Conservation (phyloP, 106 monocot genomes). For the Allium fistulosum region DNA sequence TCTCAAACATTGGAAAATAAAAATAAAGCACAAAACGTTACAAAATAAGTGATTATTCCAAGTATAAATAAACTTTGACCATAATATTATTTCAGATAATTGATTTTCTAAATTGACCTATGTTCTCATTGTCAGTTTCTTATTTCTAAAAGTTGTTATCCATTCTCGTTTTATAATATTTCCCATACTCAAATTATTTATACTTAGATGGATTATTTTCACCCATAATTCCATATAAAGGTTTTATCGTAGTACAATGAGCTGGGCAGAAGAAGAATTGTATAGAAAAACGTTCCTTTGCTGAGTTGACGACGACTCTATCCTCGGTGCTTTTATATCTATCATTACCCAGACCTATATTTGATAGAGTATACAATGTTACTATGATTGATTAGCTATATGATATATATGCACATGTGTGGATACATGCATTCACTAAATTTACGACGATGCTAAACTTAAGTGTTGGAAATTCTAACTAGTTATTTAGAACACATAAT, state of each 20-base stretch:
- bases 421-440: too few relatives aligned
- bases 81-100: too few relatives aligned
- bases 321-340: conserved; percentile 58
- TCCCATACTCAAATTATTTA: conserved; percentile 32
- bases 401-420: too few relatives aligned
- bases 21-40: too few relatives aligned
- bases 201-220: conserved; percentile 31
- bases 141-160: conserved; percentile 38
- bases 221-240: conserved; percentile 34
- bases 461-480: too few relatives aligned
- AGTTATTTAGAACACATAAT: too few relatives aligned
- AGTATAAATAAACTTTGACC: too few relatives aligned
- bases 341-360: conserved; percentile 59
- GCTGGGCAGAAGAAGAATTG: conserved; percentile 55
- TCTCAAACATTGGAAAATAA: too few relatives aligned
- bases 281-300: conserved; percentile 48
- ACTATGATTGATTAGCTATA: too few relatives aligned
- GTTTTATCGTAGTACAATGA: conserved; percentile 21
- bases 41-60: too few relatives aligned
- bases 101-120: conserved; percentile 34
- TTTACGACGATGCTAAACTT: too few relatives aligned
- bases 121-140: conserved; percentile 38
- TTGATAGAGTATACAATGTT: too few relatives aligned
- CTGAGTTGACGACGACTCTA: conserved; percentile 43
- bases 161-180: conserved; percentile 30